Percentiles rank a stretch among this genome's conserved stretches.
Evolutionary conservation across 1,139 yeast species (phyloP).

Genomic region (Yamadazyma friedrichii): DNA sequence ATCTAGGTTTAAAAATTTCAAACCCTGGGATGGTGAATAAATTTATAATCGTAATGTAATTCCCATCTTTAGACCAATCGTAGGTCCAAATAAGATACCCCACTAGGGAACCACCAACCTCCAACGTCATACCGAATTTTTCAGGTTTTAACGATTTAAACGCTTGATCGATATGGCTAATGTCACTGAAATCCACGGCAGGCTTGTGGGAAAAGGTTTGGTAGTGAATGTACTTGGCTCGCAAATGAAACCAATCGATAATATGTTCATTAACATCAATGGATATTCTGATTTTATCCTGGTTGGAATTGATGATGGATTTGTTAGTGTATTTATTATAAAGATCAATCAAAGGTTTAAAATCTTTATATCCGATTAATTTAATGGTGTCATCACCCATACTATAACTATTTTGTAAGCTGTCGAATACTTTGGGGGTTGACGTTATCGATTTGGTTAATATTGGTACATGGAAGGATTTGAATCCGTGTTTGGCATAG

Average conservation of each 20-base stretch:
- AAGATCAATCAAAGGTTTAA: constrained; percentile 23
- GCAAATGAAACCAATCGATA: constrained; percentile 46
- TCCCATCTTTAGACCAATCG: constrained; percentile 26
- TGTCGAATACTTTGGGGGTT: constrained; percentile 1
- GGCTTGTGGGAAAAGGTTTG: constrained; percentile 22
- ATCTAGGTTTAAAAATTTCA: constrained; percentile 18
- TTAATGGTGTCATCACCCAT: constrained; percentile 10
- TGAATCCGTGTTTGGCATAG: constrained; percentile 59
- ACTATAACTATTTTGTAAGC: constrained; percentile 1
- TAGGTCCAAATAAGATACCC: constrained; percentile 43
- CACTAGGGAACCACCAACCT: constrained; percentile 15
- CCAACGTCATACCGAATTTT: constrained; percentile 32
- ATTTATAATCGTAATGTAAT: constrained; percentile 4
- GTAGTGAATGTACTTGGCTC: constrained; percentile 38
- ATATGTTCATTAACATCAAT: constrained; percentile 28
- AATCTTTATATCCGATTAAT: constrained; percentile 31
- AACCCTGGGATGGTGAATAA: constrained; percentile 11
- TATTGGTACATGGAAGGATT: constrained; percentile 44
- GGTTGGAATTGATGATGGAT: constrained; percentile 5
- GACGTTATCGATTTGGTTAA: not conserved
- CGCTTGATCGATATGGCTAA: constrained; percentile 23
- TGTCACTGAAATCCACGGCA: constrained; percentile 25
- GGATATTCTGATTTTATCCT: constrained; percentile 31
- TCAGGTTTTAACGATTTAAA: constrained; percentile 26
- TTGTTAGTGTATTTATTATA: constrained; percentile 22